phyloP scores from a whole-genome alignment of 768 basidiomycete species.

The Pholiota conissans region DNA sequence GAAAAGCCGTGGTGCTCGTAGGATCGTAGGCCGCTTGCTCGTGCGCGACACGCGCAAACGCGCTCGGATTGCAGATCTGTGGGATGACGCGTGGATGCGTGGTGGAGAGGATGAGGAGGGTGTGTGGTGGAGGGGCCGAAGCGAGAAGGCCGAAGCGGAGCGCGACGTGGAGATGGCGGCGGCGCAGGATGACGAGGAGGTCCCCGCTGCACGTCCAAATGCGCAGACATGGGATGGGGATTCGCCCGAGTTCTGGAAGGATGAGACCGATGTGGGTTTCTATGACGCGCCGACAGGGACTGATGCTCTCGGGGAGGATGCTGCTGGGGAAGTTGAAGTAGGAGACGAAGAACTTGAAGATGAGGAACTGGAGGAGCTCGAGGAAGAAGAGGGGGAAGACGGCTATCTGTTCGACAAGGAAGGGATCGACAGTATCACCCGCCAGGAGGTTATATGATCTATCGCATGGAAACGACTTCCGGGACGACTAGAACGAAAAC shows the following conservation, averaged over 20 bases:
- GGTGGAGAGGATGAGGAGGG: not conserved
- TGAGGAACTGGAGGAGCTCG: slow-evolving; percentile 14
- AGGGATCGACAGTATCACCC: slow-evolving; percentile 28
- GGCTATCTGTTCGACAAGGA: slow-evolving; percentile 30
- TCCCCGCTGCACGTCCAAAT: not conserved
- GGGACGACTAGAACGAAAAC: not conserved
- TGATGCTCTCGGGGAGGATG: slow-evolving; percentile 4
- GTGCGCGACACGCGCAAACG: slow-evolving; percentile 70
- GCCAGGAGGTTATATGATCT: slow-evolving; percentile 28
- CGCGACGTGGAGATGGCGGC: not conserved
- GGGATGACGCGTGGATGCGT: slow-evolving; percentile 55
- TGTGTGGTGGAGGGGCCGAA: not conserved
- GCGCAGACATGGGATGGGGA: not conserved
- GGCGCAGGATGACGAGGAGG: not conserved
- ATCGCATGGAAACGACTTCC: not conserved
- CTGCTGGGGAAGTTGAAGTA: slow-evolving; percentile 12
- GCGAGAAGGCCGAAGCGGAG: not conserved
- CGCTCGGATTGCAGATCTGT: slow-evolving; percentile 61
- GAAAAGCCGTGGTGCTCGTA: slow-evolving; percentile 44
- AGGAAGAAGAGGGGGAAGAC: slow-evolving; percentile 21
- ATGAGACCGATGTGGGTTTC: slow-evolving; percentile 2
- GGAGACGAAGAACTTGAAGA: slow-evolving; percentile 23
- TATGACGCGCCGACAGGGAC: slow-evolving; percentile 7
- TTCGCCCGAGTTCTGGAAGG: not conserved
- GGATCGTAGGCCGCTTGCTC: slow-evolving; percentile 61